Base-by-base conservation (phyloP, 2,329 filamentous ascomycete genomes). In the Pseudogymnoascus sp. region DNA sequence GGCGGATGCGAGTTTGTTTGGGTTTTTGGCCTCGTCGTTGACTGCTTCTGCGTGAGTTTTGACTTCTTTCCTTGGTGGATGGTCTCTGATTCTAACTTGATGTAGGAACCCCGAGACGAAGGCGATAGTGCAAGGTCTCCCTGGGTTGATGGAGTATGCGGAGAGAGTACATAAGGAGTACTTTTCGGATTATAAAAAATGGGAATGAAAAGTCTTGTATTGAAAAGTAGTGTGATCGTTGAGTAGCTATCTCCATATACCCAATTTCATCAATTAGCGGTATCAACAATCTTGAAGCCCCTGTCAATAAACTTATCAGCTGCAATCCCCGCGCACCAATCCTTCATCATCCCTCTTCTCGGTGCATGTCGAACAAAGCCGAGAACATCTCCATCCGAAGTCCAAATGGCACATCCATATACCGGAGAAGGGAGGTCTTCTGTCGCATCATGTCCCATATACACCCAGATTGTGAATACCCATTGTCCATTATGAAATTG, bases 101-200 rank as follows among this genome's bases (percentile, higher is more conserved):
- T 36, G 9, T 62, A 82, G 80, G 5, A 75, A 71, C 2, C 83
- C 82, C 0, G 75, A 75, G 12, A 79, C 78, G 3, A 73, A 71
- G 60, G 67, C 71, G 25, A 68, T 80, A 1, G 69, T 85, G 3
- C 75, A 71, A 62, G 68, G 70, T 2, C 80, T 79, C 63, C 79
- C 82, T 0, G 72, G 73, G 0, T 61, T 85, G 9, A 38, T 82
- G 8, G 80, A 84, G 2, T 87, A 86, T 70, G 82, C 81, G 2
- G 67, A 67, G 37, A 75, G 80, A 61, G 83, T 87, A 41, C 82
- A 85, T 67, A 71, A 76, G 53, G 62, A 64, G 4, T 85, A 82
- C 66, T 87, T 87, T 65, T 75, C 80, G 0, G 82, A 87, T 36
- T 86, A 86, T 66, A 73, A 78, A 62, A 64, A 68, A 4, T 78